Evolutionary conservation across 306 rosid species (phyloP), one percentile per base, ranked within the genome.

Genomic region (Carpinus viminea): DNA sequence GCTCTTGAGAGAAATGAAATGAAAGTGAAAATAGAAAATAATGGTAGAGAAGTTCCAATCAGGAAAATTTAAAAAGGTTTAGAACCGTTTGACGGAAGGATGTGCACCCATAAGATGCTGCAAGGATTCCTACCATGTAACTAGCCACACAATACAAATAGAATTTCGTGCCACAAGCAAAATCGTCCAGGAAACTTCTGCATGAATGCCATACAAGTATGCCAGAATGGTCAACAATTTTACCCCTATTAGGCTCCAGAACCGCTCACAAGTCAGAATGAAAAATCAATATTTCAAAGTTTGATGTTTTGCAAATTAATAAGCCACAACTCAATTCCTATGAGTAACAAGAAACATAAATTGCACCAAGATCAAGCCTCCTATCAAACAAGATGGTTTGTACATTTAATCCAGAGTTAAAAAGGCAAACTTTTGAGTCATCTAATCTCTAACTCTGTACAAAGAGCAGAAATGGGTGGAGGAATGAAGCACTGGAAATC

Each of bases 401-500:
- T 69, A 55, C 83, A 71, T 50, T 41, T 62, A 38, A 47, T 16
- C 72, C 24, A 56, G 12, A 51, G 64, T 47, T 68, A 20, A 59
- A 66, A 41, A 41, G 51, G 26, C 26, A 68, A n/a, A 38, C 15
- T 88, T 82, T 82, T 79, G 76, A 79, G 85, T 80, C 65, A 84
- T 83, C 89, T 82, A 85, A 79, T 82, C 81, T 84, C 84, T 89
- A 84, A 61, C 85, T 83, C 82, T 90, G 85, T 91, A 93, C 98
- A 91, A 78, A 78, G 81, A 77, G 78, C 79, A 86, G 80, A 80
- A 88, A 76, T 71, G 85, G 79, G 71, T 76, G 74, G 84, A 64
- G 72, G 81, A 84, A 79, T 83, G 87, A 77, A 84, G 81, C 85
- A 82, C 74, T 82, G 78, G 80, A 66, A 56, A 81, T 75, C 87